Percentiles rank a stretch among this genome's conserved stretches.
Evolutionary conservation across 2,329 filamentous ascomycete species (phyloP).

Genomic region (Gnomoniopsis sp.): DNA sequence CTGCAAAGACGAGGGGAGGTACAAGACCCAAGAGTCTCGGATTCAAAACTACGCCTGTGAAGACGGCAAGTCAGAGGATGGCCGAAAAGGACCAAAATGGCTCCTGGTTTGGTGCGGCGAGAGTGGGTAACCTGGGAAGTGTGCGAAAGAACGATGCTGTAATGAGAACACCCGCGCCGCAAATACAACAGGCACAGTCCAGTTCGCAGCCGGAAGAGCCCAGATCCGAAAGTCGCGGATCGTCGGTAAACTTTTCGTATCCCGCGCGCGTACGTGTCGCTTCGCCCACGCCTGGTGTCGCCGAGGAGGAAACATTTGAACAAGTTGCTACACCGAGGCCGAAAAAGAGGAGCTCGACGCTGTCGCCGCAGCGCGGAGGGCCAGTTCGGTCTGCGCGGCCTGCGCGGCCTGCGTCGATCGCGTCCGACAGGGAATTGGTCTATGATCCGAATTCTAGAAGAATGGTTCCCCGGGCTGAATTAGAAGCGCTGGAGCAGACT

Average conservation of each 20-base stretch:
- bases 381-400: slow-evolving; percentile 23
- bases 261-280: slow-evolving; percentile 42
- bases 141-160: slow-evolving; percentile 43
- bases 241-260: slow-evolving; percentile 58
- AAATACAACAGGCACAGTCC: background rate
- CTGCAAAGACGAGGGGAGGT: slow-evolving; percentile 17
- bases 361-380: slow-evolving; percentile 24
- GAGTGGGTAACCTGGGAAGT: slow-evolving; percentile 39
- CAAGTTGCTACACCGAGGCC: slow-evolving; percentile 4
- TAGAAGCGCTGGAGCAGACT: slow-evolving; percentile 40
- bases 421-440: slow-evolving; percentile 45
- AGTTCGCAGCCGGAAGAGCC: slow-evolving; percentile 24
- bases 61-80: slow-evolving; percentile 51
- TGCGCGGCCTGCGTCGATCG: slow-evolving; percentile 23
- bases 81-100: slow-evolving; percentile 33
- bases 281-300: slow-evolving; percentile 31
- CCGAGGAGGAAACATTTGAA: slow-evolving; percentile 6
- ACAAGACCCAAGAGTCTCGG: slow-evolving; percentile 32
- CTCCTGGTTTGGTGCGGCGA: slow-evolving; percentile 48
- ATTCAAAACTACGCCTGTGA: slow-evolving; percentile 40
- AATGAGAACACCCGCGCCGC: slow-evolving; percentile 23
- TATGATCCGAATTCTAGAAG: slow-evolving; percentile 65
- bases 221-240: slow-evolving; percentile 42
- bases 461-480: slow-evolving; percentile 49
- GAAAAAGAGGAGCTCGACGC: slow-evolving; percentile 22